Percentiles rank a stretch among this genome's conserved stretches.
These are phyloP conservation scores for Syzygium jambos DNA, from an alignment of 345 rosid genomes.

Conservation along the genomic window DNA sequence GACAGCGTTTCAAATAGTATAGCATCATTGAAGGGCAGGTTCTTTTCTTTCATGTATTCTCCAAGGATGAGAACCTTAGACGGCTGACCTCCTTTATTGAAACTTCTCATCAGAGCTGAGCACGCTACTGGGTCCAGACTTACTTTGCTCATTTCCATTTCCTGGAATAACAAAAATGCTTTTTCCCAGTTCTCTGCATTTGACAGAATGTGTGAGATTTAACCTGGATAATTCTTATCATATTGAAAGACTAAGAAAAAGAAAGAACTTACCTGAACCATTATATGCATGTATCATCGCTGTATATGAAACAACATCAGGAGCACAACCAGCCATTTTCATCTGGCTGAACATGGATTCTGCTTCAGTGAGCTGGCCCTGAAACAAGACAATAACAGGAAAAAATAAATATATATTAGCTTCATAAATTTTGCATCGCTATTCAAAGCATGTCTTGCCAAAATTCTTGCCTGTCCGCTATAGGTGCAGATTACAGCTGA, in stretches of 20 bases:
- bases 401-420: not conserved
- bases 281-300: slow-evolving; percentile 69
- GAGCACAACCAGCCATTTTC: slow-evolving; percentile 60
- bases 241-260: not conserved
- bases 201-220: not conserved
- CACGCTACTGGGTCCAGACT: slow-evolving; percentile 67
- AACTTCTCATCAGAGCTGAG: slow-evolving; percentile 84
- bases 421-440: not conserved
- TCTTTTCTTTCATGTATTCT: slow-evolving; percentile 56
- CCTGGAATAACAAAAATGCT: slow-evolving; percentile 53
- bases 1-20: slow-evolving; percentile 71
- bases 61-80: slow-evolving; percentile 63
- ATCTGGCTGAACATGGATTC: slow-evolving; percentile 68
- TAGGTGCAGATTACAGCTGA: slow-evolving; percentile 62
- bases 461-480: slow-evolving; percentile 67
- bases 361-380: slow-evolving; percentile 74
- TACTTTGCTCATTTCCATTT: slow-evolving; percentile 59
- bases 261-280: slow-evolving; percentile 41
- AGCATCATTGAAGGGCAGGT: slow-evolving; percentile 50
- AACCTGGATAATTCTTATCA: not conserved
- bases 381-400: not conserved
- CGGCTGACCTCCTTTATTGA: slow-evolving; percentile 65
- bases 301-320: slow-evolving; percentile 76
- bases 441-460: not conserved
- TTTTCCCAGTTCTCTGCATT: slow-evolving; percentile 63